These are phyloP conservation scores for Pythium coloratum DNA, from an alignment of 352 stramenopile species.

Conservation along the genomic window DNA sequence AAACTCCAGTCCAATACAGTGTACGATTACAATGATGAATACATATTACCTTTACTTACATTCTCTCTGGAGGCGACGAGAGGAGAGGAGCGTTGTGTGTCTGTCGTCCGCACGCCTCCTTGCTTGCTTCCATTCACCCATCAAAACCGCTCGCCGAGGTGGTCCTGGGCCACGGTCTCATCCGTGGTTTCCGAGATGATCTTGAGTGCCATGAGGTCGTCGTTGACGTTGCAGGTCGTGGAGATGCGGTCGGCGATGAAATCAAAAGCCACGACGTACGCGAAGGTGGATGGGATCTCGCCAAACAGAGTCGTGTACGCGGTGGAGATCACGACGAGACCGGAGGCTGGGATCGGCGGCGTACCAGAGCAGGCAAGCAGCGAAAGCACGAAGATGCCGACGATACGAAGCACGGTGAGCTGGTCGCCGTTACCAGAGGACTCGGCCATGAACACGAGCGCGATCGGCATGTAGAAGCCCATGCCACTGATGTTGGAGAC, in stretches of 20 bases:
- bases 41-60: too few relatives aligned
- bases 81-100: too few relatives aligned
- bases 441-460: slow-evolving; percentile 60
- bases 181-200: slow-evolving; percentile 74
- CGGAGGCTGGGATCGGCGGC: slow-evolving; percentile 49
- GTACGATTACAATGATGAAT: too few relatives aligned
- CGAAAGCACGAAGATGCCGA: slow-evolving; percentile 56
- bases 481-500: slow-evolving; percentile 56
- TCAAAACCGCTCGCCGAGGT: slow-evolving; percentile 45
- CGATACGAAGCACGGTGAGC: slow-evolving; percentile 44
- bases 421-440: slow-evolving; percentile 54
- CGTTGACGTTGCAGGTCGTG: slow-evolving; percentile 78
- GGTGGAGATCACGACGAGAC: slow-evolving; percentile 57
- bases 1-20: too few relatives aligned
- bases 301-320: slow-evolving; percentile 69
- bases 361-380: slow-evolving; percentile 54
- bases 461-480: slow-evolving; percentile 66
- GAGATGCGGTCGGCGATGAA: slow-evolving; percentile 66
- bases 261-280: slow-evolving; percentile 58
- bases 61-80: too few relatives aligned
- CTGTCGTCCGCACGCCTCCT: too few relatives aligned
- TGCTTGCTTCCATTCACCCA: neutral
- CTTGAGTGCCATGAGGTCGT: slow-evolving; percentile 78
- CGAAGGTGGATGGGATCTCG: slow-evolving; percentile 54
- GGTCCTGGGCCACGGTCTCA: slow-evolving; percentile 58